These are phyloP conservation scores for Penicillium sp. DNA, from an alignment of 2,329 filamentous ascomycete genomes.

Conservation along the genomic window DNA sequence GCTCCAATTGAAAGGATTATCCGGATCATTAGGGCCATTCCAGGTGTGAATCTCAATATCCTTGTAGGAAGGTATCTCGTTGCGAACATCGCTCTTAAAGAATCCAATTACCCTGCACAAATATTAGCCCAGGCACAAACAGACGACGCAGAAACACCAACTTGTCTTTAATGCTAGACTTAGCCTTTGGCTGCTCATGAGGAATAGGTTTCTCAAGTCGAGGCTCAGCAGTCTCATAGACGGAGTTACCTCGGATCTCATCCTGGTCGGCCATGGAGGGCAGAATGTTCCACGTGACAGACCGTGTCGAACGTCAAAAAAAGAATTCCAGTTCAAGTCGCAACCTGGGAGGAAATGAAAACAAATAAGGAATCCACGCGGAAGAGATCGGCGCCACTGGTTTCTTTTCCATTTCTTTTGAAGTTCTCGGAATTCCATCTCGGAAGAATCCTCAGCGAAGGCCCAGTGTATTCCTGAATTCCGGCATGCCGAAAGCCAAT, in stretches of 20 bases:
- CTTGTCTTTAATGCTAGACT: background rate
- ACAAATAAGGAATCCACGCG: background rate
- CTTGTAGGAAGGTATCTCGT: background rate
- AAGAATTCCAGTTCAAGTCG: too few species aligned
- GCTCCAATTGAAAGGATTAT: conserved; percentile 12
- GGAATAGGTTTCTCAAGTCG: background rate
- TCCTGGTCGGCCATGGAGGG: background rate
- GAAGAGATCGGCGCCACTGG: background rate
- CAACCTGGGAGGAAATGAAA: background rate
- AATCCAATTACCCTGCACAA: background rate
- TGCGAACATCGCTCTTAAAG: background rate
- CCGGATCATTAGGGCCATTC: conserved; percentile 8
- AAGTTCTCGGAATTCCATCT: too few species aligned
- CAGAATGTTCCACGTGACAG: background rate
- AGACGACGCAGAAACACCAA: background rate
- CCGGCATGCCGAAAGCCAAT: background rate
- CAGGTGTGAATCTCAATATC: conserved; percentile 7
- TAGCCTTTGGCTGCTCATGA: background rate
- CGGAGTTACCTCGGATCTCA: background rate
- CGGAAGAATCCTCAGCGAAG: too few species aligned
- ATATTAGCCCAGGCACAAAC: background rate
- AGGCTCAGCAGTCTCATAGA: background rate
- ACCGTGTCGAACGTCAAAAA: background rate
- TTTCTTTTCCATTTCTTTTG: too few species aligned
- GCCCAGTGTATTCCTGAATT: too few species aligned